Evolutionary conservation across 2,329 filamentous ascomycete species (phyloP).

Genomic region (Mycosphaerelloides madeirae): DNA sequence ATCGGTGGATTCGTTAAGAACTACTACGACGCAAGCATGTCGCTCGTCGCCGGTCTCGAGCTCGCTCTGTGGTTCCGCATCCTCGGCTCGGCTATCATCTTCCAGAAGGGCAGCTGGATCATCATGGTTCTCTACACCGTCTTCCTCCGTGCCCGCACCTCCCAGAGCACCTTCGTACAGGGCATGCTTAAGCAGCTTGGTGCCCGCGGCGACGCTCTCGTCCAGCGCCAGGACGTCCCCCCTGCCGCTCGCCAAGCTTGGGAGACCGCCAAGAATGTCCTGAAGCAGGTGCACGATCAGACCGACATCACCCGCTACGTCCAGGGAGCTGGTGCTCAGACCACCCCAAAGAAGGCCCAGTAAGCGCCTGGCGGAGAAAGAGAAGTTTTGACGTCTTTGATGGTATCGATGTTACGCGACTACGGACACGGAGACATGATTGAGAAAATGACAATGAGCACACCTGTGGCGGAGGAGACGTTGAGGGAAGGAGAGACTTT

Average conservation of each 20-base stretch:
- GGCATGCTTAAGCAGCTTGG: slow-evolving; percentile 67
- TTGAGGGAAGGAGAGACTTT: no score
- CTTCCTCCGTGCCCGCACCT: slow-evolving; percentile 85
- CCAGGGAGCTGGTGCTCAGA: slow-evolving; percentile 21
- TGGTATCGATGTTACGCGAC: no score
- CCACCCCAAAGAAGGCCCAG: slow-evolving; percentile 61
- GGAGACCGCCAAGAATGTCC: slow-evolving; percentile 69
- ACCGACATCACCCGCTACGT: slow-evolving; percentile 65
- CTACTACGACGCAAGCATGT: slow-evolving; percentile 97
- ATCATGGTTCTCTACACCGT: slow-evolving; percentile 78
- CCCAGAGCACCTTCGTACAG: slow-evolving; percentile 92
- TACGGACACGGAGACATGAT: no score
- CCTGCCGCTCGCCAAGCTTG: slow-evolving; percentile 74
- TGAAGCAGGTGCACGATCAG: slow-evolving; percentile 69
- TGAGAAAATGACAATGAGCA: no score
- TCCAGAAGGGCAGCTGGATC: slow-evolving; percentile 88
- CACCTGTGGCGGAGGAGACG: no score
- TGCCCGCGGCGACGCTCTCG: slow-evolving; percentile 71
- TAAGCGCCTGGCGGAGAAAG: slow-evolving; percentile 30
- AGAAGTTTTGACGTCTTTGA: neutral
- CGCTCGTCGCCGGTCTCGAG: slow-evolving; percentile 81
- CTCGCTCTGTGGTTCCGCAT: slow-evolving; percentile 82
- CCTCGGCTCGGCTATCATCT: slow-evolving; percentile 73
- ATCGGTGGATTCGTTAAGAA: slow-evolving; percentile 95
- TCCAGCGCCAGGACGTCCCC: slow-evolving; percentile 81